These are phyloP conservation scores for Plasmopara viticola DNA, from an alignment of 352 stramenopile genomes.

Conservation along the genomic window DNA sequence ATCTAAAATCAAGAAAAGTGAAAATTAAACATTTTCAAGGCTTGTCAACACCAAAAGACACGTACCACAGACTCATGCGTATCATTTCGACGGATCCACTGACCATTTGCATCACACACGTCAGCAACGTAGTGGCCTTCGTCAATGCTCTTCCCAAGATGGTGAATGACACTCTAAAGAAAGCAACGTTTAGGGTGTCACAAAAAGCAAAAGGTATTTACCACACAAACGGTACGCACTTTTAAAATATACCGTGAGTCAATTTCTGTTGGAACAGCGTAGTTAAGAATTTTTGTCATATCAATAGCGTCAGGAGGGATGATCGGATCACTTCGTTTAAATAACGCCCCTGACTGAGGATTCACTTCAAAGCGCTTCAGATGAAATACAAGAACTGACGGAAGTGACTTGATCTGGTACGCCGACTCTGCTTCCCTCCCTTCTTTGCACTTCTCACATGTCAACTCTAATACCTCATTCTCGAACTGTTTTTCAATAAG, in stretches of 20 bases:
- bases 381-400: conserved; percentile 69
- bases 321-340: conserved; percentile 78
- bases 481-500: conserved; percentile 78
- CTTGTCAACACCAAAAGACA: background rate
- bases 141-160: conserved; percentile 70
- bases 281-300: conserved; percentile 34
- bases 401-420: conserved; percentile 63
- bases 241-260: conserved; percentile 42
- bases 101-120: conserved; percentile 39
- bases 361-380: conserved; percentile 85
- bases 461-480: conserved; percentile 66
- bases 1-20: conserved; percentile 34
- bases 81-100: conserved; percentile 79
- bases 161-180: conserved; percentile 75
- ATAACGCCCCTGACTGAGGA: conserved; percentile 48
- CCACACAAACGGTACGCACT: conserved; percentile 19
- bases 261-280: conserved; percentile 12
- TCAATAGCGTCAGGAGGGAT: conserved; percentile 45
- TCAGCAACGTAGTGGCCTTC: conserved; percentile 84
- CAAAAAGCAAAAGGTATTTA: conserved; percentile 2
- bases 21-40: background rate
- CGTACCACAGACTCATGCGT: conserved; percentile 71
- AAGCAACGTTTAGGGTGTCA: conserved; percentile 8
- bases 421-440: conserved; percentile 54
- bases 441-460: conserved; percentile 76